Conservation (phyloP, 257 asterid genomes). For the Parsonsia alboflavescens region DNA sequence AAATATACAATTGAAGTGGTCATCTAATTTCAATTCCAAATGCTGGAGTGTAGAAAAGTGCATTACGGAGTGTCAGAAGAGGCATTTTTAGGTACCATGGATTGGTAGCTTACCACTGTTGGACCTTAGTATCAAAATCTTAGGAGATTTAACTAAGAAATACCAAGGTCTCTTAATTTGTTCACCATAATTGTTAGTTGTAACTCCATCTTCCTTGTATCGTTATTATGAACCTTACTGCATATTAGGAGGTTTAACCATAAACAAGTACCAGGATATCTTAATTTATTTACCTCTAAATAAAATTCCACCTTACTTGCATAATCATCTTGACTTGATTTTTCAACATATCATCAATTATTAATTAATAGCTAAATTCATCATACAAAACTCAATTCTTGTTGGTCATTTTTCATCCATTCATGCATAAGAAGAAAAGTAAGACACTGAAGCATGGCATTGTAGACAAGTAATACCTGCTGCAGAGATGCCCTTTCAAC, state of each 20-base stretch:
- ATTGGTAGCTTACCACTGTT: background rate
- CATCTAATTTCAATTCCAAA: background rate
- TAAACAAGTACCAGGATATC: too few species aligned
- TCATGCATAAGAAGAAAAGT: background rate
- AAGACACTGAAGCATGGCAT: background rate
- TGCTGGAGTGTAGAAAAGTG: background rate
- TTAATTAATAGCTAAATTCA: background rate
- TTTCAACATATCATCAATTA: background rate
- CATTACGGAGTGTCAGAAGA: background rate
- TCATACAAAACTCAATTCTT: background rate
- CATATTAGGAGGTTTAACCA: background rate
- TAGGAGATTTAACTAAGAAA: background rate
- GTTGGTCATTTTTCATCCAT: background rate
- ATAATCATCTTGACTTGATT: background rate
- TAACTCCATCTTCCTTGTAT: background rate
- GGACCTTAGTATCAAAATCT: background rate
- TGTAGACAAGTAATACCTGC: conserved; percentile 51
- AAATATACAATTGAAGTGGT: background rate
- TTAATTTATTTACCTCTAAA: background rate
- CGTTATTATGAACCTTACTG: background rate
- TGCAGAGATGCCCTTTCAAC: conserved; percentile 88
- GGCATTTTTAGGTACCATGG: background rate
- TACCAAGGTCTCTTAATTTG: background rate
- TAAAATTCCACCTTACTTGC: background rate
- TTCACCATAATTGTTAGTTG: background rate